Conservation (phyloP, 306 rosid species). For the Echinosophora koreensis region DNA sequence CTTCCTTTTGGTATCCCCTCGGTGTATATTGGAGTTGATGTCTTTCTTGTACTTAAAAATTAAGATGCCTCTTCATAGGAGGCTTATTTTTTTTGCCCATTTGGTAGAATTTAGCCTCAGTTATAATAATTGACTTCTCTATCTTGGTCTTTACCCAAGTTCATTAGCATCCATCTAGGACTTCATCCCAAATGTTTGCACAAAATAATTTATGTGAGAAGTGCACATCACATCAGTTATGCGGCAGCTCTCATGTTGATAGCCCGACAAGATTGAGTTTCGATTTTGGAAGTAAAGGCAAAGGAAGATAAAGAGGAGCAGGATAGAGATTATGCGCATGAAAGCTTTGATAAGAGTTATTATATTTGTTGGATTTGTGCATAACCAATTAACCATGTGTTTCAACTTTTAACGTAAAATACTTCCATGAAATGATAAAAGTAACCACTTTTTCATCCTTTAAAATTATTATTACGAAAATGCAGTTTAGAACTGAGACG, state of each 20-base stretch:
- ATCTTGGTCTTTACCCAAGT: neutral
- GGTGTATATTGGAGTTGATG: constrained; percentile 43
- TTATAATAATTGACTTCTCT: constrained; percentile 16
- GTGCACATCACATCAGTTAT: constrained; percentile 30
- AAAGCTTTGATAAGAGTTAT: no score
- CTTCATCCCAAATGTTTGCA: constrained; percentile 40
- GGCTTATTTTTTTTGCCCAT: constrained; percentile 20
- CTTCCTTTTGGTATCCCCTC: constrained; percentile 2
- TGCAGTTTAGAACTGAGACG: neutral
- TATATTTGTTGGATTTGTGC: neutral
- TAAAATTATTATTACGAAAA: no score
- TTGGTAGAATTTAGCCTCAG: constrained; percentile 22
- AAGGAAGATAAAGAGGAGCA: neutral
- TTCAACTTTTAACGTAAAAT: no score
- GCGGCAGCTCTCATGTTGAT: constrained; percentile 10
- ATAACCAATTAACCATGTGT: neutral
- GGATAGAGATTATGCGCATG: neutral
- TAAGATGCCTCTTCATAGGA: constrained; percentile 20
- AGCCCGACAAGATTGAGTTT: neutral
- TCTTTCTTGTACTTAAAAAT: constrained; percentile 38
- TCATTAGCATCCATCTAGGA: constrained; percentile 5
- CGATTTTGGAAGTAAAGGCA: constrained; percentile 4
- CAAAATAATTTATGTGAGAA: constrained; percentile 27
- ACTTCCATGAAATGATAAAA: no score
- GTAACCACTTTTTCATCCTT: neutral